A percentile compares a stretch with the other conserved stretches of the same genome.
Evolutionary conservation across 2,329 filamentous ascomycete species (phyloP).

Genomic region (Arthroderma uncinatum): DNA sequence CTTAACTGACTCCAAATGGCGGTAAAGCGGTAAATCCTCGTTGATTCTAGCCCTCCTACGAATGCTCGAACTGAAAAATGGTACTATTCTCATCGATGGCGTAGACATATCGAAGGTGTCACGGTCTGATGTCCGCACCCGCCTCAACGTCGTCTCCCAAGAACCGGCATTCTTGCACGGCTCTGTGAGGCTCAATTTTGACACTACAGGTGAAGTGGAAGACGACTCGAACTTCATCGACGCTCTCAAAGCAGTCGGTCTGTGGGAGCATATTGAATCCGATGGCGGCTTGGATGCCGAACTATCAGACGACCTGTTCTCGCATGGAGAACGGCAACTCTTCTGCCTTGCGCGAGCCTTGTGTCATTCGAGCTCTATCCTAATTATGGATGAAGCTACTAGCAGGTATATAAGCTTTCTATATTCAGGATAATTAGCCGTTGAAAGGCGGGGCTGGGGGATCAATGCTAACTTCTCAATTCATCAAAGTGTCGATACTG

Average conservation of each 20-base stretch:
- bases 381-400: conserved; percentile 57
- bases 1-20: no score
- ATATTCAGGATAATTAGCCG: no score
- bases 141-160: conserved; percentile 92
- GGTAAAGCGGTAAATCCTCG: conserved; percentile 63
- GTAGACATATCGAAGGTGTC: conserved; percentile 84
- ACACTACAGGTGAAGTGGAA: no score
- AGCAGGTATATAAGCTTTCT: conserved; percentile 24
- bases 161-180: conserved; percentile 93
- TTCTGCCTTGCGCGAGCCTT: conserved; percentile 54
- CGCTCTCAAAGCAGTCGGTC: no score
- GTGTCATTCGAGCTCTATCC: conserved; percentile 47
- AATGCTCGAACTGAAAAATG: conserved; percentile 76
- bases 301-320: conserved; percentile 36
- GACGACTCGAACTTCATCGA: no score
- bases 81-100: conserved; percentile 50
- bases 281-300: conserved; percentile 25
- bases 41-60: conserved; percentile 89
- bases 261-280: no score
- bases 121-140: conserved; percentile 70
- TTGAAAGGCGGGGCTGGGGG: no score
- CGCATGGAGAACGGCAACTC: conserved; percentile 49
- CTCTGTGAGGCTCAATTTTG: conserved; percentile 42
- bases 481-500: conserved; percentile 52
- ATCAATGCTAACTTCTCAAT: no score